Evolutionary conservation across 2,329 filamentous ascomycete genomes (phyloP), one percentile per base, ranked within the genome.

Genomic region (Lecanicillium sp.): DNA sequence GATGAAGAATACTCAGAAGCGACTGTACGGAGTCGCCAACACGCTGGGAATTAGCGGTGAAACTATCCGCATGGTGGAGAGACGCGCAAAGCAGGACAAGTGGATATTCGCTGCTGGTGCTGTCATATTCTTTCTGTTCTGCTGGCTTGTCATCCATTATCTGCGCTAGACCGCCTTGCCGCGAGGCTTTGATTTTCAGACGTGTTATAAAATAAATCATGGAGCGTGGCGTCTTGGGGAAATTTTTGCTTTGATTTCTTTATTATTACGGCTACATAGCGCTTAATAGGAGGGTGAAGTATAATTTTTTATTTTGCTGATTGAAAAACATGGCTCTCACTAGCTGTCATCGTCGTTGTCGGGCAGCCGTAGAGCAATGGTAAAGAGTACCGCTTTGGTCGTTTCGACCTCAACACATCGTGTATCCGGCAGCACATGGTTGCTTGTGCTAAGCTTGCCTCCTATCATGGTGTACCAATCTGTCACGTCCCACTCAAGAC

Each of bases 71-170:
- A 96, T 92, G 87, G 83, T 98, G 30, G 90, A 96, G 64, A 68
- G 92, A 50, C 73, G 92, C 45, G 88, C 92, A 36, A 84, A 80
- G 59, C 85, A 96, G 67, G 92, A 98, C 59, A 96, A 95, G 64
- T 96, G 89, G 88, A 94, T 98, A 27, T 98, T 98, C 59, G 85
- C 84, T 73, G 83, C 69, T 0, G 88, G 92, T 0, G 87, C 90
- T 3, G 62, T 94, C 5, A 62, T 92, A 27, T 98, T 98, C 60
- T 85, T 96, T 52, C 56, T 75, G 28, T 98, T 98, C 57, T 95
- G 90, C 61, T 96, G 87, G 79, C 64, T 92, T 47, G 88, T 94
- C 40, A 57, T 98, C 55, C 84, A 89, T 62, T 96, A 78, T 57
- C 60, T 98, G 62, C 70, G 85, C 57, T 90, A 15, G 8, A 22